Conservation (phyloP, 768 basidiomycete species). For the Vararia minispora region DNA sequence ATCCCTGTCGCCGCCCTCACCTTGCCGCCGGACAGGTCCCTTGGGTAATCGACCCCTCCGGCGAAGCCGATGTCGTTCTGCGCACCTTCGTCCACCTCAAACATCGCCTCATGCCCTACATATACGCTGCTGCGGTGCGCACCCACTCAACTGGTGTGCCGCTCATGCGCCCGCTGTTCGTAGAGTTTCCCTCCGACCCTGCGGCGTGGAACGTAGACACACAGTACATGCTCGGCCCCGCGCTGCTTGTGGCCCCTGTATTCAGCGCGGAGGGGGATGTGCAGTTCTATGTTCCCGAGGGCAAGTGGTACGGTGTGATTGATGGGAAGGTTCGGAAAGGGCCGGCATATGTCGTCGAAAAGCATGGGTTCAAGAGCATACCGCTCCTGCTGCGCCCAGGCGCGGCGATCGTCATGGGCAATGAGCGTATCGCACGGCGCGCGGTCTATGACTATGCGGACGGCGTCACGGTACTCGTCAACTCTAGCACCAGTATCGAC, state of each 20-base stretch:
- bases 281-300: conserved; percentile 50
- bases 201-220: conserved; percentile 48
- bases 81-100: conserved; percentile 49
- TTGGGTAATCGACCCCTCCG: too few species aligned
- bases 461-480: conserved; percentile 37
- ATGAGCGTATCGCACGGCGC: conserved; percentile 29
- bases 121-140: conserved; percentile 45
- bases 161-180: conserved; percentile 51
- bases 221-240: conserved; percentile 48
- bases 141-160: conserved; percentile 44
- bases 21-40: too few species aligned
- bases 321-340: conserved; percentile 57
- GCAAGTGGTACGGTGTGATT: conserved; percentile 50
- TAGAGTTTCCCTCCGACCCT: conserved; percentile 50
- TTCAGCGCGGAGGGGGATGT: conserved; percentile 46
- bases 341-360: conserved; percentile 50
- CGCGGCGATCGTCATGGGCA: too few species aligned
- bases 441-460: conserved; percentile 53
- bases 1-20: too few species aligned
- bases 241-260: conserved; percentile 50
- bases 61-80: conserved; percentile 55
- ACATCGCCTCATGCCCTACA: conserved; percentile 64
- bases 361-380: too few species aligned
- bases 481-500: too few species aligned
- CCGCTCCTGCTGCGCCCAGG: too few species aligned